Conservation (phyloP, 345 rosid species). For the Litchi chinensis region DNA sequence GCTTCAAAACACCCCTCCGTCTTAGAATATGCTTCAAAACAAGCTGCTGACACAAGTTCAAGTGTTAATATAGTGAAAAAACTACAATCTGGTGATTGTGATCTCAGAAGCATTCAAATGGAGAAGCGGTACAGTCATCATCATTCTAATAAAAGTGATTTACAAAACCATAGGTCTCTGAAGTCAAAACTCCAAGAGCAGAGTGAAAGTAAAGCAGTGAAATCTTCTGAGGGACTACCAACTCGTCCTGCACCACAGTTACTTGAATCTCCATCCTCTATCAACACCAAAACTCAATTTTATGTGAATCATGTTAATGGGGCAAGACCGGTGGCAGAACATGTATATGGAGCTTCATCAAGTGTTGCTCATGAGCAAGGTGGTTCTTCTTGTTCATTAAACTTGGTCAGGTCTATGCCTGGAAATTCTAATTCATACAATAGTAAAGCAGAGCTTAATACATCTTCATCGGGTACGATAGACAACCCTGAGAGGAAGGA, state of each 20-base stretch:
- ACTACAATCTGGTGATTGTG: constrained; percentile 21
- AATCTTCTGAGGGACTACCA: constrained; percentile 10
- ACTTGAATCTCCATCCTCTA: constrained; percentile 5
- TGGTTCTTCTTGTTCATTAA: constrained; percentile 12
- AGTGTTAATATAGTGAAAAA: constrained; percentile 14
- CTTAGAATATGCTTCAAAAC: constrained; percentile 25
- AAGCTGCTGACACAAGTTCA: constrained; percentile 16
- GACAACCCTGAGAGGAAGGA: constrained; percentile 13
- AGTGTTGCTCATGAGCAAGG: constrained; percentile 7
- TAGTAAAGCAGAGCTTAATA: constrained; percentile 3
- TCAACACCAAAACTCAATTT: constrained; percentile 15
- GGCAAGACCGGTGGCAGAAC: neutral
- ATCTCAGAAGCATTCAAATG: neutral
- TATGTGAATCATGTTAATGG: constrained; percentile 5
- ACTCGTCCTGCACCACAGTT: constrained; percentile 11
- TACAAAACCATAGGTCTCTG: constrained; percentile 12
- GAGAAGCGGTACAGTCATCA: constrained; percentile 13
- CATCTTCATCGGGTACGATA: constrained; percentile 12
- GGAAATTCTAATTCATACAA: constrained; percentile 20
- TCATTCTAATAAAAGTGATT: constrained; percentile 15
- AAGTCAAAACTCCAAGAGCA: constrained; percentile 23
- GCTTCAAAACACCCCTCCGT: constrained; percentile 16
- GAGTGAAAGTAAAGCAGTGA: neutral
- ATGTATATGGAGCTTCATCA: constrained; percentile 2
- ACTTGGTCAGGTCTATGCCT: constrained; percentile 12